Evolutionary conservation across 805 yeast genomes (phyloP).

Genomic region (Pichia californica): DNA sequence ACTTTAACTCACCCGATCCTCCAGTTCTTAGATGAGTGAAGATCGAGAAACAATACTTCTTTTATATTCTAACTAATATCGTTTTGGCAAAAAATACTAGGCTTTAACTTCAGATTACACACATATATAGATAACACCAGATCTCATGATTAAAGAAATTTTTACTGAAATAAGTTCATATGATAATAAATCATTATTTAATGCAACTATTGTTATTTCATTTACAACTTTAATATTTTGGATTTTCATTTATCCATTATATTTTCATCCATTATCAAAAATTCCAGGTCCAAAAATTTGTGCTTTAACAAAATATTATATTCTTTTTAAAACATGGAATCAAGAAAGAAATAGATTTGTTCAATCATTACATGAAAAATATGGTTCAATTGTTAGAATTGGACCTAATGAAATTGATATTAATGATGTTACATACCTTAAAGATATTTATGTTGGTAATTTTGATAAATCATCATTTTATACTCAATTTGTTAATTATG

Average conservation of each 20-base stretch:
- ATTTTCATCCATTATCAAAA: slow-evolving; percentile 40
- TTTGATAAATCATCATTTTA: slow-evolving; percentile 54
- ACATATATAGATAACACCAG: too few relatives aligned
- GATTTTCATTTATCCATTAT: slow-evolving; percentile 38
- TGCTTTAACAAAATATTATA: slow-evolving; percentile 37
- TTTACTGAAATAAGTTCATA: not conserved
- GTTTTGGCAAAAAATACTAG: too few relatives aligned
- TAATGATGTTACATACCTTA: slow-evolving; percentile 42
- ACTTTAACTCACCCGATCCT: too few relatives aligned
- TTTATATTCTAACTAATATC: too few relatives aligned
- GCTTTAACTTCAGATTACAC: too few relatives aligned
- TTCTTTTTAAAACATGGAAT: slow-evolving; percentile 36
- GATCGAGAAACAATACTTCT: too few relatives aligned
- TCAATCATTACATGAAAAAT: slow-evolving; percentile 43
- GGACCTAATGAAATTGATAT: slow-evolving; percentile 59
- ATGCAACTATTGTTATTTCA: not conserved
- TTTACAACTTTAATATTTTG: slow-evolving; percentile 9
- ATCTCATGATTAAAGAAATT: not conserved
- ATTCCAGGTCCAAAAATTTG: slow-evolving; percentile 57
- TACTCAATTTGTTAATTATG: slow-evolving; percentile 52
- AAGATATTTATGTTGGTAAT: slow-evolving; percentile 51
- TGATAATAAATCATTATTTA: not conserved
- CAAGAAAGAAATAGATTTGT: slow-evolving; percentile 46
- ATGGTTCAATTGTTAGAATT: slow-evolving; percentile 58
- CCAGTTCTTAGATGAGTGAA: too few relatives aligned